These are phyloP conservation scores for Lathyrus sativus DNA, from an alignment of 306 rosid genomes.

Conservation along the genomic window DNA sequence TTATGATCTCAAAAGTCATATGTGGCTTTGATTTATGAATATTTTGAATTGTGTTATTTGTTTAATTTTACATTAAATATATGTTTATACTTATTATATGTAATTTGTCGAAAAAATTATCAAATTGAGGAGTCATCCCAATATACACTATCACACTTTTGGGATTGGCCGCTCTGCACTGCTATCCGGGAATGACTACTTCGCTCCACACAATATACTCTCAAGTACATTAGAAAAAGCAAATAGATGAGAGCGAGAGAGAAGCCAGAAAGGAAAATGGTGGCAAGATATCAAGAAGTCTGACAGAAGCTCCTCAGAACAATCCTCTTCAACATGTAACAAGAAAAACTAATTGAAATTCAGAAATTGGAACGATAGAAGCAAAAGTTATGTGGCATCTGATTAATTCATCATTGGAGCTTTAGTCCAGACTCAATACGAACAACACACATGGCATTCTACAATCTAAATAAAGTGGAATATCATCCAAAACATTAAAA, in stretches of 20 bases:
- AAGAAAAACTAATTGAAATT: conserved; percentile 29
- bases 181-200: too few relatives aligned
- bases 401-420: conserved; percentile 51
- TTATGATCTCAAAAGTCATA: too few relatives aligned
- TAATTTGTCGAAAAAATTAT: too few relatives aligned
- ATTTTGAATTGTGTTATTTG: too few relatives aligned
- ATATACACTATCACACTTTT: too few relatives aligned
- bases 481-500: background rate
- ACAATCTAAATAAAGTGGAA: conserved; percentile 1
- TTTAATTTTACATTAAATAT: too few relatives aligned
- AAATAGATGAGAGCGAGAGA: background rate
- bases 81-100: too few relatives aligned
- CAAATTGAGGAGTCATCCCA: too few relatives aligned
- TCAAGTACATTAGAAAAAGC: background rate
- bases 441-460: conserved; percentile 13
- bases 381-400: conserved; percentile 23
- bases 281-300: background rate
- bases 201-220: too few relatives aligned
- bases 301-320: conserved; percentile 51
- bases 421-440: conserved; percentile 28
- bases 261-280: background rate
- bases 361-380: conserved; percentile 49
- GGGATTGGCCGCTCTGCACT: too few relatives aligned
- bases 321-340: conserved; percentile 40
- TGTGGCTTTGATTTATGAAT: too few relatives aligned